Percentiles rank a stretch among this genome's conserved stretches.
These are phyloP conservation scores for Yamadazyma taylorii DNA, from an alignment of 1,139 yeast species.

Conservation along the genomic window DNA sequence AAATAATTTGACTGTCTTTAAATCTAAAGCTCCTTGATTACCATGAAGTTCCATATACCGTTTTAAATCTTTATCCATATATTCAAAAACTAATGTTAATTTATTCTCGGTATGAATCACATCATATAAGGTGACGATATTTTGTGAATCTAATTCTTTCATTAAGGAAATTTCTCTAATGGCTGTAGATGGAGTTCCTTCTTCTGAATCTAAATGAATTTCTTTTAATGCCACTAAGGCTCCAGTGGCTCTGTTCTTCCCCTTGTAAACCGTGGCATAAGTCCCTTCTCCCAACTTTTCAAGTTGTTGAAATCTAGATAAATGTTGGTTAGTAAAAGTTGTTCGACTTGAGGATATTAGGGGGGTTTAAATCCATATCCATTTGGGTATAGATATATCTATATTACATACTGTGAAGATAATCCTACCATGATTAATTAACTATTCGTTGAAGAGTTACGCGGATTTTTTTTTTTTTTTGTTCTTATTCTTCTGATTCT, in stretches of 20 bases:
- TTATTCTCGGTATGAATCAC: constrained; percentile 97
- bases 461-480: too few relatives aligned
- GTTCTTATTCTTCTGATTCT: too few relatives aligned
- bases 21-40: constrained; percentile 76
- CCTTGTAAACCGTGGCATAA: constrained; percentile 96
- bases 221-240: constrained; percentile 93
- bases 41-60: constrained; percentile 92
- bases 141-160: constrained; percentile 95
- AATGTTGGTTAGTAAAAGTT: constrained; percentile 1
- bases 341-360: too few relatives aligned
- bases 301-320: constrained; percentile 49
- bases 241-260: constrained; percentile 88
- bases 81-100: constrained; percentile 88
- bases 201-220: constrained; percentile 91
- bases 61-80: constrained; percentile 90
- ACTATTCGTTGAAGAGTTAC: background rate
- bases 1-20: constrained; percentile 79
- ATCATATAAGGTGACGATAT: constrained; percentile 89
- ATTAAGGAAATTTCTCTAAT: constrained; percentile 93
- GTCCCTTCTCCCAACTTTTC: constrained; percentile 98
- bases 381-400: background rate
- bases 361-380: background rate
- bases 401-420: constrained; percentile 30
- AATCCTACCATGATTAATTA: constrained; percentile 22
- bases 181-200: constrained; percentile 98